Percentiles rank a stretch among this genome's conserved stretches.
Conservation (phyloP, 805 yeast species). For the Allodekkera sacchari region DNA sequence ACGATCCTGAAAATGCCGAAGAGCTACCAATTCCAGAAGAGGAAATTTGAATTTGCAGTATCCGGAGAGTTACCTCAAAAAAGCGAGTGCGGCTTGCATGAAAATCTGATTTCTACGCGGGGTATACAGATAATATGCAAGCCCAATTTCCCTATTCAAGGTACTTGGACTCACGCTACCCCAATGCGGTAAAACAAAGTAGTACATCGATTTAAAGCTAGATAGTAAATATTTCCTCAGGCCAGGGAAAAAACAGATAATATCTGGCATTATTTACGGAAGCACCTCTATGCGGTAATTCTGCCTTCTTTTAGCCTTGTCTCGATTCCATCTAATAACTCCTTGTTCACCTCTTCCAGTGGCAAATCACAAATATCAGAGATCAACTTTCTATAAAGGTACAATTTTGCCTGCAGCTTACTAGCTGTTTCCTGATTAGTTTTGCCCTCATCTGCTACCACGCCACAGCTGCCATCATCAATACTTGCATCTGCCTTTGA, state of each 20-base stretch:
- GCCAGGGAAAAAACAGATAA: neutral
- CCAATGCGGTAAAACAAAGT: neutral
- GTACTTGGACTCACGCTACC: too few relatives aligned
- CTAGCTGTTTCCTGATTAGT: conserved; percentile 3
- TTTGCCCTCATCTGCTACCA: conserved; percentile 3
- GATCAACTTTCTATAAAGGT: conserved; percentile 56
- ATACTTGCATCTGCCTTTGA: conserved; percentile 7
- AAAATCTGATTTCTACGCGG: too few relatives aligned
- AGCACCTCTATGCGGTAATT: neutral
- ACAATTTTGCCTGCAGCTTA: conserved; percentile 35
- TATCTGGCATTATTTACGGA: neutral
- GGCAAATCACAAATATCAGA: conserved; percentile 70
- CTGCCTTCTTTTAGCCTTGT: conserved; percentile 24
- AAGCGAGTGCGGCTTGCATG: too few relatives aligned
- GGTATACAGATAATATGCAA: too few relatives aligned
- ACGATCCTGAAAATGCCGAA: too few relatives aligned
- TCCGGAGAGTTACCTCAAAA: too few relatives aligned
- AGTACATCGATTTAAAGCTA: neutral
- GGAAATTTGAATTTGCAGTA: too few relatives aligned
- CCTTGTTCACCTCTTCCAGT: conserved; percentile 69
- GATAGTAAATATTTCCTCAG: neutral
- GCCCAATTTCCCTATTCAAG: too few relatives aligned
- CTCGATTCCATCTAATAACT: conserved; percentile 73
- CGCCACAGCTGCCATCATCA: conserved; percentile 10
- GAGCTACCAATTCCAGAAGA: too few relatives aligned